Percentiles rank a stretch among this genome's conserved stretches.
Evolutionary conservation across 164 flowering plant genomes (phyloP).

Genomic region (Stephania yunnanensis): DNA sequence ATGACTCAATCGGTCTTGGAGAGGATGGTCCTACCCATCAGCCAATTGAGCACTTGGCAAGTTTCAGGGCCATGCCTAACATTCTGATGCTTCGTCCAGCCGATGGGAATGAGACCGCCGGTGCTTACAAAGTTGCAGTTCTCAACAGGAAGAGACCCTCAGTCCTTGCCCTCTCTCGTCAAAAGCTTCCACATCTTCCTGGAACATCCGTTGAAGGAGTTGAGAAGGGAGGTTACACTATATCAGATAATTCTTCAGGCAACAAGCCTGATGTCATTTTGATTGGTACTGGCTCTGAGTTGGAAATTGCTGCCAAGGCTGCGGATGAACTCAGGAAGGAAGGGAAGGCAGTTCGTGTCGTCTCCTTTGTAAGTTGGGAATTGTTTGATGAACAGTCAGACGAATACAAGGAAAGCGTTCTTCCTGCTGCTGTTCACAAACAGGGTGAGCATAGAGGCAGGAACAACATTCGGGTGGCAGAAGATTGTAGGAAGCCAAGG

Average conservation of each 20-base stretch:
- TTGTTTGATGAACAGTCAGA: conserved; percentile 84
- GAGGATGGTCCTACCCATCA: conserved; percentile 99
- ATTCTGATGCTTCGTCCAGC: conserved; percentile 96
- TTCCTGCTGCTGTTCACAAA: conserved; percentile 78
- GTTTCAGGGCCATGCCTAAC: conserved; percentile 98
- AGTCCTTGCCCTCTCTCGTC: conserved; percentile 86
- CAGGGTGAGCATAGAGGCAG: conserved; percentile 94
- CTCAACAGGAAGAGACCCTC: conserved; percentile 80
- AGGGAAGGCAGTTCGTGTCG: conserved; percentile 86
- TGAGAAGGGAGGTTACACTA: conserved; percentile 81
- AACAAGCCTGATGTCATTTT: conserved; percentile 88
- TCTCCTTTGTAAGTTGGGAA: conserved; percentile 87
- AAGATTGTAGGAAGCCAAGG: conserved; percentile 75
- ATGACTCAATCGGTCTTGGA: conserved; percentile 96
- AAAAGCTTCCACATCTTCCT: conserved; percentile 73
- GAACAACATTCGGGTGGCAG: conserved; percentile 88
- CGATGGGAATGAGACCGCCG: conserved; percentile 97
- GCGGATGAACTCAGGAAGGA: conserved; percentile 80
- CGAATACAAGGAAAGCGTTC: conserved; percentile 89
- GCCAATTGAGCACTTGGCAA: conserved; percentile 97
- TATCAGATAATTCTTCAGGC: conserved; percentile 76
- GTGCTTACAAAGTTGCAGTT: conserved; percentile 87
- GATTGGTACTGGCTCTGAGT: conserved; percentile 93
- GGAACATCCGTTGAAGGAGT: conserved; percentile 92
- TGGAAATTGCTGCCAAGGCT: conserved; percentile 85